Conservation (phyloP, 2,329 filamentous ascomycete genomes). For the Penicillium glabrum region DNA sequence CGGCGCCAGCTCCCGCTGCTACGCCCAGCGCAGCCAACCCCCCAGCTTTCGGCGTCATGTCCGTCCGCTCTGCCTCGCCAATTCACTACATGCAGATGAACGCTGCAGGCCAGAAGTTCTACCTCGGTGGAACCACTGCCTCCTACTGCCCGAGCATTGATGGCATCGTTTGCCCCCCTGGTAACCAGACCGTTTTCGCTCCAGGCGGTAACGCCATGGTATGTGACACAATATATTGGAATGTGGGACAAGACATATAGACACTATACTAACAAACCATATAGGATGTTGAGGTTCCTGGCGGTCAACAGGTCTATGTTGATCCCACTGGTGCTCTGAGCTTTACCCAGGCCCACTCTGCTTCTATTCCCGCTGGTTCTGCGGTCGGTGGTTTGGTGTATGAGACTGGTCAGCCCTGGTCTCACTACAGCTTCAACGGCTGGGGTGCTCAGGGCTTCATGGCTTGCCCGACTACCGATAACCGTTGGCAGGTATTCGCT, state of each 20-base stretch:
- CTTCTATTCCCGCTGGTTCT: constrained; percentile 52
- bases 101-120: constrained; percentile 52
- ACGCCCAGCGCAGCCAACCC: constrained; percentile 5
- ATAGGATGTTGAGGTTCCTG: constrained; percentile 57
- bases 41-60: constrained; percentile 44
- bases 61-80: constrained; percentile 48
- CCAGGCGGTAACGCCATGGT: constrained; percentile 40
- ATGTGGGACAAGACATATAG: constrained; percentile 13
- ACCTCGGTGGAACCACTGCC: constrained; percentile 47
- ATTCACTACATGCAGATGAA: constrained; percentile 51
- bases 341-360: constrained; percentile 60
- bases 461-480: constrained; percentile 40
- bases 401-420: constrained; percentile 25
- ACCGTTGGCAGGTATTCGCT: constrained; percentile 45
- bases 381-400: constrained; percentile 52
- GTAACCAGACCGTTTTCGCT: constrained; percentile 49
- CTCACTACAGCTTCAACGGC: constrained; percentile 33
- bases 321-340: constrained; percentile 54
- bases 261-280: constrained; percentile 11
- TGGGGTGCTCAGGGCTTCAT: constrained; percentile 44
- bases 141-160: constrained; percentile 51
- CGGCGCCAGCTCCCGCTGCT: constrained; percentile 18
- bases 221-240: constrained; percentile 18
- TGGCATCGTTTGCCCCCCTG: constrained; percentile 43
- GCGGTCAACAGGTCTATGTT: constrained; percentile 64